phyloP scores from a whole-genome alignment of 1,284 basidiomycete genomes.

The Sanguinoderma infundibulare region DNA sequence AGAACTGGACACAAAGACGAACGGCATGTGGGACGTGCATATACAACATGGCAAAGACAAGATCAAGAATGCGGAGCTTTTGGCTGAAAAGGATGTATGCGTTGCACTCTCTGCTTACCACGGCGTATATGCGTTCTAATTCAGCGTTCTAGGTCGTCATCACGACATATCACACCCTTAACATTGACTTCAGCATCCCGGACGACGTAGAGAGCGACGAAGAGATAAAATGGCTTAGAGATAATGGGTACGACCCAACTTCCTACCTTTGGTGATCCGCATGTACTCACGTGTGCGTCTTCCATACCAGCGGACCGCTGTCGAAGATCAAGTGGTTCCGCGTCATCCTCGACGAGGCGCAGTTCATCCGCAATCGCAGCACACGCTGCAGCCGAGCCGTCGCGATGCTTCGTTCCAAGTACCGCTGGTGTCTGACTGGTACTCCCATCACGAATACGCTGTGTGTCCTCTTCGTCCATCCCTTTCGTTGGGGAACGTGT shows the following conservation, averaged over 20 bases:
- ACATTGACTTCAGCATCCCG: slow-evolving; percentile 56
- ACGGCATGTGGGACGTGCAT: slow-evolving; percentile 64
- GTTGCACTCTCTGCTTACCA: neutral
- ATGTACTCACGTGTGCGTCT: neutral
- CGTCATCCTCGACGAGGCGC: slow-evolving; percentile 70
- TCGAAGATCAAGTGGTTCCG: slow-evolving; percentile 62
- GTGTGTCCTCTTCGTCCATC: slow-evolving; percentile 40
- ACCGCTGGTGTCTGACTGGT: slow-evolving; percentile 75
- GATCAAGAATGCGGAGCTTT: slow-evolving; percentile 48
- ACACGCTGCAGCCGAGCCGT: slow-evolving; percentile 63
- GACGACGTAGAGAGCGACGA: slow-evolving; percentile 48
- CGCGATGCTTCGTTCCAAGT: slow-evolving; percentile 59
- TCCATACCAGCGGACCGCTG: slow-evolving; percentile 52
- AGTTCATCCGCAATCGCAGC: slow-evolving; percentile 69
- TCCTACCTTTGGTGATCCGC: slow-evolving; percentile 5
- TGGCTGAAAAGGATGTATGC: slow-evolving; percentile 61
- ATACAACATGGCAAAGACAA: slow-evolving; percentile 73
- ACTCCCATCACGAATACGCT: slow-evolving; percentile 74
- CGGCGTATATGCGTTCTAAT: slow-evolving; percentile 1
- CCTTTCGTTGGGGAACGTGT: no score
- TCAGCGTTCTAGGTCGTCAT: slow-evolving; percentile 56
- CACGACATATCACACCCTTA: slow-evolving; percentile 71
- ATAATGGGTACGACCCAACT: slow-evolving; percentile 47
- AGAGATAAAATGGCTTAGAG: slow-evolving; percentile 49
- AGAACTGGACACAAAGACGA: slow-evolving; percentile 66